Evolutionary conservation across 495 filamentous ascomycete genomes (phyloP), one percentile per base, ranked within the genome.

Genomic region (Penicillium paxilli): DNA sequence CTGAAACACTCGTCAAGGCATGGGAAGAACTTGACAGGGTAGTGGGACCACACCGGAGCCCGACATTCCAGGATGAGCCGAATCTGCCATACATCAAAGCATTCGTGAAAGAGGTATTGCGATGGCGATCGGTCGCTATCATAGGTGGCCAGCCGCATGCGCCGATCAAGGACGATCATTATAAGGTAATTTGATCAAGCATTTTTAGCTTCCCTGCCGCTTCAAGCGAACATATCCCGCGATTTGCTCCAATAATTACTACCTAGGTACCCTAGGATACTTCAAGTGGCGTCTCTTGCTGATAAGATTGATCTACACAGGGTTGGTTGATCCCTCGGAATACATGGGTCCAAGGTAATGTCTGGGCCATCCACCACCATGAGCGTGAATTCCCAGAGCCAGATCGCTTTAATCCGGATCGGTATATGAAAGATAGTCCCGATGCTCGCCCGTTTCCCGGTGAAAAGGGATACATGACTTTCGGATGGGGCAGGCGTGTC

Each of bases 391-490:
- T 75, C 51, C 74, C 74, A 10, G 66, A 72, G 35, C 72, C 73
- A 28, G 74, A 76, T 53, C 61, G 64, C 1, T 78, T 74, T 26
- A 51, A 63, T 21, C 60, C 52, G 24, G 33, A 59, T 47, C 52
- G 56, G n/a, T 60, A 70, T 68, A 45, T 72, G 22, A 64, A 71
- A 40, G 70, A 60, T 12, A 64, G 56, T 51, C 30, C 56, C 7
- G 54, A 77, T 40, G 59, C 63, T 5, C 71, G 81, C 16, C 79
- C 79, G 0, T 86, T 86, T 53, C 82, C 80, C 1, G 74, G 77
- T 6, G 82, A 86, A 46, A 78, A 69, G 44, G 82, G 82, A 0
- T 85, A 85, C 59, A 85, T 85, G 81, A 85, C 80, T 5, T 85
- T 85, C 45, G 82, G 82, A 41, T 85, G 82, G 62, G 62, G 62